phyloP scores from a whole-genome alignment of 352 stramenopile genomes.

The Phytophthora palmivora region DNA sequence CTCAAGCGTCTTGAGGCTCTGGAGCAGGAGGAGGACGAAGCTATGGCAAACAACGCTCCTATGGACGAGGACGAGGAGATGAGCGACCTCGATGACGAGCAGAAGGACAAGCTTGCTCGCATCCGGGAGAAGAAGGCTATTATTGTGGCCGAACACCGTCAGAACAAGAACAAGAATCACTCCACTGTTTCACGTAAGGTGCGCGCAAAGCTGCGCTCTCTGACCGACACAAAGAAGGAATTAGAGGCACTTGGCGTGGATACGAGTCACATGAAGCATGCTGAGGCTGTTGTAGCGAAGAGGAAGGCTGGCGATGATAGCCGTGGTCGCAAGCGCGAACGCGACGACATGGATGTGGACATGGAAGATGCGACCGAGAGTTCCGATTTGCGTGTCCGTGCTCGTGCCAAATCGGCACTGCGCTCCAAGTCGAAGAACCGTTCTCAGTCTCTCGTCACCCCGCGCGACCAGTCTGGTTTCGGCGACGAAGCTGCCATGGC shows the following conservation, averaged over 20 bases:
- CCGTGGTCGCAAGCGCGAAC: constrained; percentile 86
- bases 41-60: constrained; percentile 91
- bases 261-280: constrained; percentile 92
- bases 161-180: constrained; percentile 97
- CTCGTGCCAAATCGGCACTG: constrained; percentile 72
- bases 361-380: constrained; percentile 90
- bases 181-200: constrained; percentile 90
- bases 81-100: constrained; percentile 96
- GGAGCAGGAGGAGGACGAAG: constrained; percentile 97
- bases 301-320: constrained; percentile 67
- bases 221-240: constrained; percentile 91
- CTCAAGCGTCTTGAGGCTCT: constrained; percentile 95
- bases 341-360: constrained; percentile 86
- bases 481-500: constrained; percentile 51
- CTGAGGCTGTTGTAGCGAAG: constrained; percentile 76
- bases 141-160: constrained; percentile 84
- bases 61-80: constrained; percentile 89
- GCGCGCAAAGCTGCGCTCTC: constrained; percentile 73
- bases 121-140: constrained; percentile 89
- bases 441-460: constrained; percentile 78
- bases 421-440: constrained; percentile 87
- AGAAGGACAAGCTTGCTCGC: constrained; percentile 90
- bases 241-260: constrained; percentile 93
- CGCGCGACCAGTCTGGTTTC: constrained; percentile 79
- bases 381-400: constrained; percentile 70